Percentiles rank a stretch among this genome's conserved stretches.
Evolutionary conservation across 2,329 filamentous ascomycete species (phyloP).

Genomic region (Hypoxylon sp.): DNA sequence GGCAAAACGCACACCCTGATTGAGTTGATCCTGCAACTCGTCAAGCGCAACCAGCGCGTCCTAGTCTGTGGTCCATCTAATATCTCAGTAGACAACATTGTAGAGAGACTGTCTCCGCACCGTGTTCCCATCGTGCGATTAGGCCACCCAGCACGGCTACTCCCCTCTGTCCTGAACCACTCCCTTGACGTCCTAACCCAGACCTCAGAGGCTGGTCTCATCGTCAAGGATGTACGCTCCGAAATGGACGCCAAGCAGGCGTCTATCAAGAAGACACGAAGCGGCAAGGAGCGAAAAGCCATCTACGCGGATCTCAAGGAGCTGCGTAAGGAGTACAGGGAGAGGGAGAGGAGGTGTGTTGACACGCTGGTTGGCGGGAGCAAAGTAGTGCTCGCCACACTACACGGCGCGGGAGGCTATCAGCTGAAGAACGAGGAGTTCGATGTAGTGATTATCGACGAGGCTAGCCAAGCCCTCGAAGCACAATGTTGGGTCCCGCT

Average conservation of each 20-base stretch:
- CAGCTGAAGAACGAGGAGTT: constrained; percentile 86
- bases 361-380: constrained; percentile 80
- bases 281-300: constrained; percentile 80
- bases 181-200: constrained; percentile 92
- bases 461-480: constrained; percentile 95
- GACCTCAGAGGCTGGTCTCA: constrained; percentile 88
- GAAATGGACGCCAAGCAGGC: constrained; percentile 96
- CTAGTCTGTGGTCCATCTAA: constrained; percentile 98
- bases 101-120: constrained; percentile 88
- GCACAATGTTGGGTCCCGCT: constrained; percentile 97
- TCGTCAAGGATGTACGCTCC: constrained; percentile 89
- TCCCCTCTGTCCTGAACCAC: constrained; percentile 89
- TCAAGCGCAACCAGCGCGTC: constrained; percentile 79
- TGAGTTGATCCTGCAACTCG: constrained; percentile 92
- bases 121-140: constrained; percentile 90
- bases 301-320: constrained; percentile 90
- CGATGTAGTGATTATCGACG: constrained; percentile 95
- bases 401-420: constrained; percentile 91
- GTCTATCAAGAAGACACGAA: constrained; percentile 88
- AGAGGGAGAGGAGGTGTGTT: constrained; percentile 87
- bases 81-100: constrained; percentile 98
- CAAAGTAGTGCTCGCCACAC: constrained; percentile 90
- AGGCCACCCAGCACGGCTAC: constrained; percentile 90
- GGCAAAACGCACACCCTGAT: constrained; percentile 98
- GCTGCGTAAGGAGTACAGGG: constrained; percentile 87